Base-by-base conservation (phyloP, 1,139 yeast species). In the Nakaseomyces uthaithaninus region DNA sequence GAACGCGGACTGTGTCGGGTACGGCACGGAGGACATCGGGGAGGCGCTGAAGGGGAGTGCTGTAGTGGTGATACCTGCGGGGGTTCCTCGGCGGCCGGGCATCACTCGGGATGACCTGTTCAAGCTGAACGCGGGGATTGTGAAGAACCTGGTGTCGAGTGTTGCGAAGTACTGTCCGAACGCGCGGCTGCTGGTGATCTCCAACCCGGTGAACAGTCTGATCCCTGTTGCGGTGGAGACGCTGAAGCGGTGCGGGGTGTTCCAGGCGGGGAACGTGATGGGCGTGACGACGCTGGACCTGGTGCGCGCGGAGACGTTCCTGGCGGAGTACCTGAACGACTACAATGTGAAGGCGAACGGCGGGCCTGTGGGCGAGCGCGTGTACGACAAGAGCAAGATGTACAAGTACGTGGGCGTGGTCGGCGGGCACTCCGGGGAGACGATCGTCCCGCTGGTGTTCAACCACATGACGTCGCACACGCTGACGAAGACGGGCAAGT, bases 361-460 rank as follows among this genome's bases (percentile, higher is more conserved):
- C 34, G 45, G 39, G 42, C 43, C 20, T 12, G 11, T 26, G 4
- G 27, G 30, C 23, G 36, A 31, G 27, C 28, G 35, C 28, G 45
- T 49, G 34, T 49, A 45, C 40, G 50, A 52, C 42, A 55, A 57
- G 42, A 59, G 55, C 25, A 48, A 53, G 27, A 64, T 75, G 53
- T 65, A 64, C 46, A 74, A 75, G 26, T 68, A 67, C 46, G 71
- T 77, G 36, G 70, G 77, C 22, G 84, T 80, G 26, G 68, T 80
- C 53, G 87, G 87, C 37, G 87, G 89, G 33, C 89, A 80, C 56
- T 79, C 86, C 1, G 87, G 86, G 42, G 81, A 75, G 54, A 80
- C 87, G 16, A 80, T 80, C 53, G 81, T 80, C 17, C 87, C 87
- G 27, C 62, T 74, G 45, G 46, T 64, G 41, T 37, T 44, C 37